Evolutionary conservation across 345 rosid genomes (phyloP), one percentile per base, ranked within the genome.

Genomic region (Salix caprea): DNA sequence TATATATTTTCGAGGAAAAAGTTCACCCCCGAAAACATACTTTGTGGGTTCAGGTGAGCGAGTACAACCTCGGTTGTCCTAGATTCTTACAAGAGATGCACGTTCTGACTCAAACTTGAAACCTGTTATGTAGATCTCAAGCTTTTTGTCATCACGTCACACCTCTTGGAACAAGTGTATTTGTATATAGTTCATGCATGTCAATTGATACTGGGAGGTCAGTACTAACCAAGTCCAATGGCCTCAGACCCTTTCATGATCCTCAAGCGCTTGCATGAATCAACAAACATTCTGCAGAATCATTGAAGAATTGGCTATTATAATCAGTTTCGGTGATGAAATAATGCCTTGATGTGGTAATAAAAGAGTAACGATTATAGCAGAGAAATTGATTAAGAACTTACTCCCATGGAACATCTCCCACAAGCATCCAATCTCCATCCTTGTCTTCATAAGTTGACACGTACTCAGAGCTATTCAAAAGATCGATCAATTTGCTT

Each of bases 391-490:
- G 37, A 15, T 67, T 21, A 44, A 7, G 50, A 71, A 66, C 83
- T 65, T 80, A 80, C 83, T 71, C 77, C 79, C 83, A 80, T 1
- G 83, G 83, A 16, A 80, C 83, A 71, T 80, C 83, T 44, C 83
- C 83, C 14, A 80, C 83, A 71, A 80, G 83, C 83, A 80, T 80
- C 83, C 83, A 80, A 7, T 80, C 83, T 56, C 83, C 83, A 60
- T 80, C 83, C 15, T 67, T 76, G 46, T 80, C 83, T 71, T 80
- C 83, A 76, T 80, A 80, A 67, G 76, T 76, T 28, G 79, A 77
- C 11, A 80, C 83, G 58, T 80, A 80, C 8, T 80, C 83, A 24
- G 83, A 76, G 34, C 77, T 76, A 67, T 76, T 80, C 73, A 80
- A 68, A 42, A 80, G 62, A 72, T 80, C 79, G 16, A 76, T 61